A percentile compares a stretch with the other conserved stretches of the same genome.
Evolutionary conservation across 371 early-diverging fungal genomes (phyloP).

Genomic region (Mucor indicus): DNA sequence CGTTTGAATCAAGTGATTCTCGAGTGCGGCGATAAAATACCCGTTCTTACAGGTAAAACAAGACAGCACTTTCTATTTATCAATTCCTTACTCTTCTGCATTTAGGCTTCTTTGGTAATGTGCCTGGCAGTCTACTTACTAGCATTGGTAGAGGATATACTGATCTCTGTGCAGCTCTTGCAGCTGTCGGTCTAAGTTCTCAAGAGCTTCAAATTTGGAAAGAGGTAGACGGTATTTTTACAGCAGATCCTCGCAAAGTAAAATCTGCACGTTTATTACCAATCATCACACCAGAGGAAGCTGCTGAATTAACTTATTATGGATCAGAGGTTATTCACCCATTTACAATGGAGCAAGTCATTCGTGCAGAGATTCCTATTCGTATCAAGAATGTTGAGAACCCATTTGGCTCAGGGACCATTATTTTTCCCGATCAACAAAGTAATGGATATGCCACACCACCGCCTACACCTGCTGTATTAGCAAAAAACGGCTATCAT

Average conservation of each 20-base stretch:
- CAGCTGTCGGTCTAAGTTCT: constrained; percentile 84
- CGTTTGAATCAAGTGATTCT: constrained; percentile 61
- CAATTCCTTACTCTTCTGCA: not conserved
- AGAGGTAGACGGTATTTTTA: constrained; percentile 98
- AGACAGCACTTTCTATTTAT: too few relatives aligned
- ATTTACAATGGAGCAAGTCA: constrained; percentile 98
- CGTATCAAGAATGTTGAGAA: constrained; percentile 97
- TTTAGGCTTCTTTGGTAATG: constrained; percentile 89
- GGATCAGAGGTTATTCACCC: constrained; percentile 98
- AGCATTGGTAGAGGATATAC: constrained; percentile 98
- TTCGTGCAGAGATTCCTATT: constrained; percentile 91
- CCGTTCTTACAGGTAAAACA: constrained; percentile 84
- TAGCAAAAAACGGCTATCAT: constrained; percentile 71
- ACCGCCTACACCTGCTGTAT: constrained; percentile 61
- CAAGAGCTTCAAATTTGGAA: constrained; percentile 98
- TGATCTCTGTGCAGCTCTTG: constrained; percentile 94
- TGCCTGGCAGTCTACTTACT: constrained; percentile 88
- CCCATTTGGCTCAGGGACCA: constrained; percentile 86
- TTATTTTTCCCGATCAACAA: constrained; percentile 73
- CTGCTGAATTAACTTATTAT: constrained; percentile 96
- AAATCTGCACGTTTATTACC: constrained; percentile 81
- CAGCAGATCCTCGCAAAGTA: constrained; percentile 97
- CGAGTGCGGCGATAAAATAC: constrained; percentile 64
- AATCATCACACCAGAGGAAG: constrained; percentile 97
- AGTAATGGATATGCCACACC: constrained; percentile 35